A percentile compares a stretch with the other conserved stretches of the same genome.
Evolutionary conservation across 2,329 filamentous ascomycete genomes (phyloP).

Genomic region (Rhinocladiella similis): DNA sequence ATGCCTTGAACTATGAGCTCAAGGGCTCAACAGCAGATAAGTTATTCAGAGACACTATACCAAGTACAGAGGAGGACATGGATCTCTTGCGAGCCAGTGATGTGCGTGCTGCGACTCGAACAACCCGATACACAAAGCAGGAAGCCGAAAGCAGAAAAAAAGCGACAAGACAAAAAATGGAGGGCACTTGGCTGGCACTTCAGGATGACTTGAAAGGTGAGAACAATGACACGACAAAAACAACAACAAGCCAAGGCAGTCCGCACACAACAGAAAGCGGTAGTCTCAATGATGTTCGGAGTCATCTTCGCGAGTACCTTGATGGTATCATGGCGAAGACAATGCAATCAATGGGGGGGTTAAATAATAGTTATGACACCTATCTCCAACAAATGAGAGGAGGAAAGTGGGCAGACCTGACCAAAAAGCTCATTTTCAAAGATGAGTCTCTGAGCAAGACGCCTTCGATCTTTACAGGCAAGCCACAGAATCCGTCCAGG

Average conservation of each 20-base stretch:
- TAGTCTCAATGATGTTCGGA: constrained; percentile 20
- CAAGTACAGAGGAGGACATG: constrained; percentile 30
- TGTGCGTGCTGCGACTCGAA: constrained; percentile 35
- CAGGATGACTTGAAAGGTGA: constrained; percentile 5
- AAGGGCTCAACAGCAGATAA: neutral
- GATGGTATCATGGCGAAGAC: constrained; percentile 29
- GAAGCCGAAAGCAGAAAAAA: constrained; percentile 25
- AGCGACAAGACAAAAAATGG: constrained; percentile 25
- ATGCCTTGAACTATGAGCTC: neutral
- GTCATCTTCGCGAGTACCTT: constrained; percentile 27
- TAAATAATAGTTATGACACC: constrained; percentile 21
- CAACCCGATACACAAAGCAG: constrained; percentile 25
- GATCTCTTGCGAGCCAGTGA: constrained; percentile 38
- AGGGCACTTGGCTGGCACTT: constrained; percentile 27
- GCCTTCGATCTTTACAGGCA: constrained; percentile 20
- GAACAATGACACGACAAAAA: neutral
- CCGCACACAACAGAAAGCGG: neutral
- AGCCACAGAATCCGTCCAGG: neutral
- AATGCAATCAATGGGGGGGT: constrained; percentile 21
- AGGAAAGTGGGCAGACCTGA: constrained; percentile 13
- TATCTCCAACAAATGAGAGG: constrained; percentile 6
- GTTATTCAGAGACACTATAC: neutral
- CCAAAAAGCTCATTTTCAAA: constrained; percentile 22
- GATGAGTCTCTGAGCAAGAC: constrained; percentile 17
- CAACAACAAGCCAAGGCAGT: too few species aligned